A percentile compares a stretch with the other conserved stretches of the same genome.
These are phyloP conservation scores for Pyronema domesticum DNA, from an alignment of 495 filamentous ascomycete genomes.

Conservation along the genomic window DNA sequence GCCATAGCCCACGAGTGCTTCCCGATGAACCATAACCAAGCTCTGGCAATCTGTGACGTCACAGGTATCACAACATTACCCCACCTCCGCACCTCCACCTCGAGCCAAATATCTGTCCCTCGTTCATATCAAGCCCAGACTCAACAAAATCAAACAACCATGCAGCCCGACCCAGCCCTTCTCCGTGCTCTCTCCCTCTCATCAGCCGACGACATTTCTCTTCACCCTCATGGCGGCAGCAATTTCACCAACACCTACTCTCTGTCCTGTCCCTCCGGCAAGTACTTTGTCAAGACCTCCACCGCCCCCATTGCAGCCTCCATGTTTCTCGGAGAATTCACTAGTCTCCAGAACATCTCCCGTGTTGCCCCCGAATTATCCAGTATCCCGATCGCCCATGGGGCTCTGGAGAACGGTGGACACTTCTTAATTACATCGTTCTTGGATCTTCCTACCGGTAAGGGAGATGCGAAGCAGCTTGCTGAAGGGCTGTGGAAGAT, in stretches of 20 bases:
- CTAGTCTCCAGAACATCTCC: constrained; percentile 66
- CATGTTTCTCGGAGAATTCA: constrained; percentile 44
- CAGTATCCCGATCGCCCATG: constrained; percentile 52
- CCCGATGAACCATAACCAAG: too few relatives aligned
- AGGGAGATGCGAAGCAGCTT: constrained; percentile 28
- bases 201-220: constrained; percentile 35
- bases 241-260: constrained; percentile 60
- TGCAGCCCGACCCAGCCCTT: constrained; percentile 37
- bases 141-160: too few relatives aligned
- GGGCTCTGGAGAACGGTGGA: constrained; percentile 34
- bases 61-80: too few relatives aligned
- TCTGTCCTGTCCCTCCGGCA: constrained; percentile 35
- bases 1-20: too few relatives aligned
- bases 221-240: constrained; percentile 47
- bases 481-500: constrained; percentile 64
- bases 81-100: too few relatives aligned
- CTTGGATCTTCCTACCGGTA: constrained; percentile 30
- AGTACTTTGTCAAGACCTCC: constrained; percentile 57
- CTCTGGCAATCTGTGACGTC: too few relatives aligned
- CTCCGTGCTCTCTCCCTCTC: constrained; percentile 48
- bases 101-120: too few relatives aligned
- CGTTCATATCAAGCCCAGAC: too few relatives aligned
- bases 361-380: constrained; percentile 53
- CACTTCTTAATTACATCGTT: constrained; percentile 71
- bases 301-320: neutral